phyloP scores from a whole-genome alignment of 805 yeast genomes.

The Saturnispora mendoncae region DNA sequence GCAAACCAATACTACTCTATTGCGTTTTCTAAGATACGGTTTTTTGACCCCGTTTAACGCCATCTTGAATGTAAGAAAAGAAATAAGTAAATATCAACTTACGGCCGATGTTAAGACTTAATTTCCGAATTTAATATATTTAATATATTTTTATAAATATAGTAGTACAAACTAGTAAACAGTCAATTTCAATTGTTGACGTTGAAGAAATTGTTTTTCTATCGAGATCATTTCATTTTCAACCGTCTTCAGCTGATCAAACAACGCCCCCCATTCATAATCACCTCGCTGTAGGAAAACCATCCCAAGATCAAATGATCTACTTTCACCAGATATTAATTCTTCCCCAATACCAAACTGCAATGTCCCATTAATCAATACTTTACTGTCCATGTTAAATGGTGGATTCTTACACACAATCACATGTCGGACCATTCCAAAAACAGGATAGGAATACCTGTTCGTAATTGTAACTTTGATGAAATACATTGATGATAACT shows the following conservation, averaged over 20 bases:
- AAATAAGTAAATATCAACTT: neutral
- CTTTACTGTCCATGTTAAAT: slow-evolving; percentile 40
- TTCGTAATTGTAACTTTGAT: slow-evolving; percentile 44
- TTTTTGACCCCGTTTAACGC: neutral
- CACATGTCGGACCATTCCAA: slow-evolving; percentile 55
- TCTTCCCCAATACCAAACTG: slow-evolving; percentile 43
- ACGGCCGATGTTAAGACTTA: neutral
- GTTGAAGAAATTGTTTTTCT: slow-evolving; percentile 30
- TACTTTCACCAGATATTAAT: slow-evolving; percentile 35
- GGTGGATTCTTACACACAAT: slow-evolving; percentile 32
- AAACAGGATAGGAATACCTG: slow-evolving; percentile 32
- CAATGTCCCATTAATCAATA: slow-evolving; percentile 65
- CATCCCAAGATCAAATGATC: slow-evolving; percentile 43
- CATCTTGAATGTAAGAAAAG: neutral
- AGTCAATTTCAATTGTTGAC: slow-evolving; percentile 30
- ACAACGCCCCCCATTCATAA: slow-evolving; percentile 68
- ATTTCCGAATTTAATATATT: too few relatives aligned
- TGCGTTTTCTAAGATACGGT: neutral
- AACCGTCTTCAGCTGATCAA: slow-evolving; percentile 38
- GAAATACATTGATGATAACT: slow-evolving; percentile 42
- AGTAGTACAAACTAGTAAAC: too few relatives aligned
- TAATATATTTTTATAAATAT: too few relatives aligned
- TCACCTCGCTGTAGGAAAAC: slow-evolving; percentile 68
- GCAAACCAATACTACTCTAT: slow-evolving; percentile 11
- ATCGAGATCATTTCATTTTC: slow-evolving; percentile 19